A percentile compares a stretch with the other conserved stretches of the same genome.
Conservation (phyloP, 2,329 filamentous ascomycete species). For the Colletotrichum sp. region DNA sequence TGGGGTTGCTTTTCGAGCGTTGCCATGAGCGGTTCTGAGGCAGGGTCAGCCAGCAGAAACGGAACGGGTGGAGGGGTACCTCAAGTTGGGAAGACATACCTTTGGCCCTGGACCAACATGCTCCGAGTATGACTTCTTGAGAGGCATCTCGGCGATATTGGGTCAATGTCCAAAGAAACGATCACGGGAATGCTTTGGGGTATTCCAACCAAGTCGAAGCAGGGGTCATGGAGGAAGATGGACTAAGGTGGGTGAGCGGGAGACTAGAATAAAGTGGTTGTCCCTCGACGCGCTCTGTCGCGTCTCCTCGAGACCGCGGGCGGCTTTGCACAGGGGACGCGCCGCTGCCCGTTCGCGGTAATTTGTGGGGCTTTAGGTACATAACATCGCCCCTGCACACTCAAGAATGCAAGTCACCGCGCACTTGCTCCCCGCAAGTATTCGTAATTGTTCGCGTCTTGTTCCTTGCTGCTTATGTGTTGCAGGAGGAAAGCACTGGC, state of each 20-base stretch:
- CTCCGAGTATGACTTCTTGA: conserved; percentile 47
- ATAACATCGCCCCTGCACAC: background rate
- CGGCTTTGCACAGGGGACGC: conserved; percentile 4
- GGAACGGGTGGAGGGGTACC: background rate
- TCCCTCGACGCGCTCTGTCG: conserved; percentile 14
- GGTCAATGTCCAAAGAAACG: conserved; percentile 30
- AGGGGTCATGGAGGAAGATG: conserved; percentile 8
- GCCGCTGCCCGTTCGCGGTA: conserved; percentile 5
- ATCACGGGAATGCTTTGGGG: conserved; percentile 25
- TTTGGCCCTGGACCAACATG: conserved; percentile 30
- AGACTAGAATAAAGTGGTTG: conserved; percentile 12
- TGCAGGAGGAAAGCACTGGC: background rate
- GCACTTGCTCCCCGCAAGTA: background rate
- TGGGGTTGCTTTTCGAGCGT: conserved; percentile 58
- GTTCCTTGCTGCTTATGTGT: background rate
- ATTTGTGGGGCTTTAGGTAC: background rate
- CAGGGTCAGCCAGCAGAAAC: background rate
- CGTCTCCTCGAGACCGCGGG: background rate
- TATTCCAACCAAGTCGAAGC: background rate
- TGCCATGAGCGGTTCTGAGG: conserved; percentile 53
- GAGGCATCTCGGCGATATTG: conserved; percentile 30
- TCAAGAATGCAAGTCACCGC: background rate
- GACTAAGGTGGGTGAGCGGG: background rate
- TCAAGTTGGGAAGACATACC: conserved; percentile 27
- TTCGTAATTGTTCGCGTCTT: background rate